phyloP scores from a whole-genome alignment of 2,329 filamentous ascomycete genomes.

The Stachybotrys elegans region DNA sequence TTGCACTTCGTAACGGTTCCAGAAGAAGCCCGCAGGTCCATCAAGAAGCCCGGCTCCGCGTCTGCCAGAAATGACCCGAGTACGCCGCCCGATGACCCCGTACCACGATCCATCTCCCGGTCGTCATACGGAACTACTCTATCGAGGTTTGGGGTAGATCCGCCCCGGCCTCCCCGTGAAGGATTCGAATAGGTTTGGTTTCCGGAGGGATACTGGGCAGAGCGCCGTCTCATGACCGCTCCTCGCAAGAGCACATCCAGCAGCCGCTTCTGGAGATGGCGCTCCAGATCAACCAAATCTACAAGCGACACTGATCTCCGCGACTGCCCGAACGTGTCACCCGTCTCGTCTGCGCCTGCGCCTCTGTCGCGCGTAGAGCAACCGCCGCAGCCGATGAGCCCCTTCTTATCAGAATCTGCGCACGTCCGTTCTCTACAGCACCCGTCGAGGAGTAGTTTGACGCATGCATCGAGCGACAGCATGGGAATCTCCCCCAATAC shows the following conservation, averaged over 20 bases:
- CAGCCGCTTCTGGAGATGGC: constrained; percentile 35
- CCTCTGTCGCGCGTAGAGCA: constrained; percentile 9
- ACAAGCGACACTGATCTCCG: constrained; percentile 25
- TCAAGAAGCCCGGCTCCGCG: constrained; percentile 4
- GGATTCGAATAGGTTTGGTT: constrained; percentile 61
- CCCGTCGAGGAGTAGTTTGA: constrained; percentile 11
- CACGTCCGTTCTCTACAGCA: constrained; percentile 43
- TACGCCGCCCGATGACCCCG: neutral
- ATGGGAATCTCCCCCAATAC: constrained; percentile 4
- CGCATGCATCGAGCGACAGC: constrained; percentile 8
- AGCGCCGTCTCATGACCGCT: constrained; percentile 33
- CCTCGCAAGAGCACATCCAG: constrained; percentile 26
- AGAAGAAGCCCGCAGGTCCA: no score
- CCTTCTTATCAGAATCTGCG: constrained; percentile 41
- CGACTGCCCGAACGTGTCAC: constrained; percentile 16
- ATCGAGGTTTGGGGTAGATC: constrained; percentile 35
- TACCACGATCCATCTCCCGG: neutral
- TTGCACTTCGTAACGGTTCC: constrained; percentile 14
- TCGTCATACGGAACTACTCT: neutral
- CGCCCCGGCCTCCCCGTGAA: constrained; percentile 48
- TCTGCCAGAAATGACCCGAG: neutral
- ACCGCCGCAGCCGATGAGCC: constrained; percentile 26
- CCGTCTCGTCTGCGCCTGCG: constrained; percentile 15
- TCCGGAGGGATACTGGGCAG: constrained; percentile 59
- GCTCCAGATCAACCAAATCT: constrained; percentile 30